Conservation (phyloP, 2,329 filamentous ascomycete species). For the Penicillium sp. region DNA sequence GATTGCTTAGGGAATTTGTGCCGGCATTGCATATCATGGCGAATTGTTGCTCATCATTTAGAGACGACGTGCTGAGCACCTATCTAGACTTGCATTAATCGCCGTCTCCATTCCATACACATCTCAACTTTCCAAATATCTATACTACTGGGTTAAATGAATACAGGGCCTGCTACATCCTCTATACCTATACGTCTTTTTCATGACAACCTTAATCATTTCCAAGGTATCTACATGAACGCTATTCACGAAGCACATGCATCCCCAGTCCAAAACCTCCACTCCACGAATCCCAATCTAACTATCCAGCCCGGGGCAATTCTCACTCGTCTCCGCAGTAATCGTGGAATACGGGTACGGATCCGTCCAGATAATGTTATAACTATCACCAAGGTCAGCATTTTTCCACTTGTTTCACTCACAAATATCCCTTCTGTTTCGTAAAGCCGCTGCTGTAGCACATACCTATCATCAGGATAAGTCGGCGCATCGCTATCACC, state of each 20-base stretch:
- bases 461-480: constrained; percentile 54
- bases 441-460: not conserved
- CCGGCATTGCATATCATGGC: constrained; percentile 6
- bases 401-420: not conserved
- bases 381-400: constrained; percentile 31
- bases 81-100: not conserved
- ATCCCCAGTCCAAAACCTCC: too few relatives aligned
- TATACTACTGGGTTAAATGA: not conserved
- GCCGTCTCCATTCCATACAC: not conserved
- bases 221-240: too few relatives aligned
- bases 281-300: not conserved
- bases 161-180: not conserved
- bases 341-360: constrained; percentile 54
- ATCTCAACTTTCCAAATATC: not conserved
- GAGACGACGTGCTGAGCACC: constrained; percentile 3
- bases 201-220: too few relatives aligned
- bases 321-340: constrained; percentile 50
- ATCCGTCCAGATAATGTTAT: constrained; percentile 60
- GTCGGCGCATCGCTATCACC: constrained; percentile 53
- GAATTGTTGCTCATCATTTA: not conserved
- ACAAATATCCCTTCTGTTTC: constrained; percentile 20
- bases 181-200: too few relatives aligned
- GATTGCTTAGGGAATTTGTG: not conserved
- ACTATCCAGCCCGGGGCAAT: constrained; percentile 56
- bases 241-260: too few relatives aligned